phyloP scores from a whole-genome alignment of 768 basidiomycete genomes.

The Inosperma sp. region DNA sequence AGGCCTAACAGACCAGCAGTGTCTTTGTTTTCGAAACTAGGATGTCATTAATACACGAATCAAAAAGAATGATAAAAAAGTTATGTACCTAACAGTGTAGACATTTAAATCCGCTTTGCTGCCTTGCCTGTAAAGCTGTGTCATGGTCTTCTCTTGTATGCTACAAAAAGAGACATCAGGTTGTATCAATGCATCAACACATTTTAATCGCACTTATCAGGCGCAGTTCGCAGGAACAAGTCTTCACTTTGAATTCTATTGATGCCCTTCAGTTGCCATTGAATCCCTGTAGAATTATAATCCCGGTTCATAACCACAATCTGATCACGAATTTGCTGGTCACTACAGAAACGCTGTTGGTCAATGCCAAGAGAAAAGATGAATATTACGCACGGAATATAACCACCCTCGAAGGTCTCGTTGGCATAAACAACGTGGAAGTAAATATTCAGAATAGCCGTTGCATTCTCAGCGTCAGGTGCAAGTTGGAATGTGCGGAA shows the following conservation, averaged over 20 bases:
- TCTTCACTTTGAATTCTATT: conserved; percentile 39
- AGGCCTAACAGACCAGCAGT: conserved; percentile 43
- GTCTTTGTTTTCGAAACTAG: conserved; percentile 25
- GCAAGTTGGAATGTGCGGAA: conserved; percentile 33
- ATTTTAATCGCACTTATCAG: conserved; percentile 16
- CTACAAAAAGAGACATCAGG: conserved; percentile 9
- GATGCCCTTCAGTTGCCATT: conserved; percentile 38
- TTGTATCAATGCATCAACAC: neutral
- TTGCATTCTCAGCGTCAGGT: conserved; percentile 23
- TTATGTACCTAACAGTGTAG: conserved; percentile 43
- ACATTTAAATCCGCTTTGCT: conserved; percentile 41
- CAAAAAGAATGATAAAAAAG: neutral
- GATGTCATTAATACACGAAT: conserved; percentile 1
- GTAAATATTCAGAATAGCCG: conserved; percentile 33
- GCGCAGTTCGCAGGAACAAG: conserved; percentile 45
- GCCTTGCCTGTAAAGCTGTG: conserved; percentile 38
- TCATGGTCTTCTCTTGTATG: conserved; percentile 39
- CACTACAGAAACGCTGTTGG: conserved; percentile 12
- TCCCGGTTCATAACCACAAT: conserved; percentile 40
- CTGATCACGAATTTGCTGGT: conserved; percentile 31
- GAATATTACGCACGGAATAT: conserved; percentile 31
- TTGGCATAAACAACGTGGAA: conserved; percentile 43
- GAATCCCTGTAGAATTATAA: conserved; percentile 36
- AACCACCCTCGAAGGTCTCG: conserved; percentile 34
- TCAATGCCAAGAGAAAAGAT: conserved; percentile 13